These are phyloP conservation scores for Arabidopsis arenosa DNA, from an alignment of 345 rosid genomes.

Conservation along the genomic window DNA sequence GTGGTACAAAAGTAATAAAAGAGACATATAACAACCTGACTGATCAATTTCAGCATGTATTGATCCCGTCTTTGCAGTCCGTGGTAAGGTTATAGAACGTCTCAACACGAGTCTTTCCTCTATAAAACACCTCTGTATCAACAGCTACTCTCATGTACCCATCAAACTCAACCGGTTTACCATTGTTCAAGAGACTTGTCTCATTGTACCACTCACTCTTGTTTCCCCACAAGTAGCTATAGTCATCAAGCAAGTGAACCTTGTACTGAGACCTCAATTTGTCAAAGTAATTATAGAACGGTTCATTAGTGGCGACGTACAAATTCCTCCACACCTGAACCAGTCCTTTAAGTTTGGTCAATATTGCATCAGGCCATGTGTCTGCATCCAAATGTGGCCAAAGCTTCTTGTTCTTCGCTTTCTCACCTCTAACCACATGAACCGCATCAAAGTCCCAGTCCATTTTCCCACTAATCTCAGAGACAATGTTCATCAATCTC, in stretches of 20 bases:
- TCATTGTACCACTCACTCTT: conserved; percentile 93
- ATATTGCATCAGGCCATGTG: conserved; percentile 79
- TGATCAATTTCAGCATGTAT: conserved; percentile 66
- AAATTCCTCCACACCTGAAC: conserved; percentile 80
- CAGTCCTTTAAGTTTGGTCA: conserved; percentile 61
- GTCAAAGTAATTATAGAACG: conserved; percentile 84
- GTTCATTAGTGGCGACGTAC: conserved; percentile 85
- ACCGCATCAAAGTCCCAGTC: conserved; percentile 95
- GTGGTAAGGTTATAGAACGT: conserved; percentile 85
- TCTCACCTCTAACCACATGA: conserved; percentile 94
- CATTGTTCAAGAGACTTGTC: conserved; percentile 66
- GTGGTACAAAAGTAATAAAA: conserved; percentile 7
- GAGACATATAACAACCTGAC: conserved; percentile 17
- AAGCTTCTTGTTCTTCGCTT: conserved; percentile 74
- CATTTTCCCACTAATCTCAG: conserved; percentile 83
- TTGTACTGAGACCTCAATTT: conserved; percentile 86
- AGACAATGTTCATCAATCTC: conserved; percentile 90
- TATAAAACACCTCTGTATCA: conserved; percentile 85
- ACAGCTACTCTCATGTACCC: conserved; percentile 97
- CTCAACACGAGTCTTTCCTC: conserved; percentile 79
- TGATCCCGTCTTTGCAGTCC: conserved; percentile 93
- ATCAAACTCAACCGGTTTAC: conserved; percentile 78
- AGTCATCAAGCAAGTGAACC: conserved; percentile 88
- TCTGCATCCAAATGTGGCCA: conserved; percentile 92
- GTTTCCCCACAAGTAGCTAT: conserved; percentile 75